Base-by-base conservation (phyloP, 192 early-diverging fungal species). In the Coemansia sp. region DNA sequence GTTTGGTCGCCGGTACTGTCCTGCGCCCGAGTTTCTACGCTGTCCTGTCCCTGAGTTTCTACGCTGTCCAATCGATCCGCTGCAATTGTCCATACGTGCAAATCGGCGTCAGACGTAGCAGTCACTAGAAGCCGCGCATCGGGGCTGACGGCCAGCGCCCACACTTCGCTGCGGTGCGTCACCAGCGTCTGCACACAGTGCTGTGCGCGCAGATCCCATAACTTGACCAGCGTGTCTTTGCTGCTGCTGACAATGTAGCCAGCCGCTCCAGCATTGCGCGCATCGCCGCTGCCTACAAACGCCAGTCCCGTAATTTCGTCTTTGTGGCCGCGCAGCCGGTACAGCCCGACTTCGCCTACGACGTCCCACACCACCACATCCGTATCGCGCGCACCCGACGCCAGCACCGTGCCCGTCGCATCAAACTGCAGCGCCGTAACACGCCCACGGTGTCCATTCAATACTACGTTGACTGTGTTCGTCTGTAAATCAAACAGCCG, bases 281-380 rank as follows among this genome's bases (percentile, higher is more conserved):
- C 75, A 1, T 25, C 62, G 4, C 55, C 56, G 23, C 47, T 57
- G 22, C 43, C 32, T n/a, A 82, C 51, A 70, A 82, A 82, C 10
- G 62, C 70, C 14, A 82, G 69, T 0, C 56, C 79, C 22, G 96
- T 96, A 43, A 98, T 84, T 74, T 95, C 92, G 70, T 98, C 95
- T 72, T 96, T 97, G 78, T 98, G 96, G 12, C 96, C 96, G 25
- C 89, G 88, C 64, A 98, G 83, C 62, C 94, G 82, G 56, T 85
- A 92, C 65, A 97, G 81, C 12, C 96, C 96, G 45, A 86, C 82
- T 69, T 97, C 96, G 23, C 90, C 90, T 24, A 97, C 87, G 5
- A 96, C 84, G 67, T 98, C 95, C 96, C 96, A 98, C 23, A 98
- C 66, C 66, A 98, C 90, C 27, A 98, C 64, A 75, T 98, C 94